Base-by-base conservation (phyloP, 352 stramenopile species). In the Aphanomyces astaci region DNA sequence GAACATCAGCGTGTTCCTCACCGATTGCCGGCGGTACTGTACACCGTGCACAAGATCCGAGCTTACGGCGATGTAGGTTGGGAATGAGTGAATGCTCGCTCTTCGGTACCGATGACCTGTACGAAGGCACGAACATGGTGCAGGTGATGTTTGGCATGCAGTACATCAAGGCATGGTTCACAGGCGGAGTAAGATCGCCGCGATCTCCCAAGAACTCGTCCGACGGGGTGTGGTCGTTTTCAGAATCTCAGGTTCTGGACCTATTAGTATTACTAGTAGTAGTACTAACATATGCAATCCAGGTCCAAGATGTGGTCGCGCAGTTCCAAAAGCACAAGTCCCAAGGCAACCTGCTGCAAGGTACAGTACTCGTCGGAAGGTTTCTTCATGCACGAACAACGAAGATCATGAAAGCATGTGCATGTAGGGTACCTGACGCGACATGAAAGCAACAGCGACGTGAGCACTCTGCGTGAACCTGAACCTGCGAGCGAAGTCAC, bases 111-210 rank as follows among this genome's bases (percentile, higher is more conserved):
- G 85, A 91, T 53, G 83, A 94, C 67, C 66, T 94, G 36, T 93
- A 92, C 66, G 83, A 92, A 64, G 85, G 85, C 60, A 91, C 80
- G 43, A 90, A 94, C 59, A 89, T 94, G 81, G 82, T 94, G 2
- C 82, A 90, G 71, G 80, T 92, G 27, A 67, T 92, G 3, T 94
- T 90, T 64, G 84, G 81, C 49, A 57, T 90, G 7, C 82, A 94
- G 64, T 81, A 90, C 66, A 68, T 68, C 4, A 51, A 68, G 25
- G 24, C 39, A 27, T 68, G 46, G 48, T 68, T 68, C 45, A n/a
- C 51, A 7, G 51, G 51, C 13, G 51, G 51, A 19, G 24, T 59
- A n/a, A 19, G 51, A 5, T 59, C 51, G 51, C 51, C 51, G 51
- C 51, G 51, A 30, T 59, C 51, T 1, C 48, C 27, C 48, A 25